These are phyloP conservation scores for Fagus crenata DNA, from an alignment of 306 rosid genomes.

Conservation along the genomic window DNA sequence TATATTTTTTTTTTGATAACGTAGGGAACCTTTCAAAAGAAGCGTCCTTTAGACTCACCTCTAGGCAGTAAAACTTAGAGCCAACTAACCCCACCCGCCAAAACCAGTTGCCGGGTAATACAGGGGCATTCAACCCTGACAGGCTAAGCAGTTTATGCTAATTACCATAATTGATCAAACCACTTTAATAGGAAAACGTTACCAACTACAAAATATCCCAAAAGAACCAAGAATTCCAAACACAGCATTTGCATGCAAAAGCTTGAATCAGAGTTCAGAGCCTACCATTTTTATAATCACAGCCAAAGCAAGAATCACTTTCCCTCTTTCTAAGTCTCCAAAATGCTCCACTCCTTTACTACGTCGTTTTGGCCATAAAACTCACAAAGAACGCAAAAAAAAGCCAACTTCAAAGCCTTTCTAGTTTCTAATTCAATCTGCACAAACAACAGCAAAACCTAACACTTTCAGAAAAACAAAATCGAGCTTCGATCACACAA, in stretches of 20 bases:
- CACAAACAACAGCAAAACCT: conserved; percentile 1
- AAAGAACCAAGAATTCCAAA: background rate
- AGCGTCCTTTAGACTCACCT: too few relatives aligned
- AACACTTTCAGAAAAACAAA: conserved; percentile 6
- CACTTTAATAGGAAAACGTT: background rate
- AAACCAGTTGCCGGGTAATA: too few relatives aligned
- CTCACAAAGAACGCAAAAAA: conserved; percentile 24
- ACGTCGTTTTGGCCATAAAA: conserved; percentile 16
- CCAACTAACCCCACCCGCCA: too few relatives aligned
- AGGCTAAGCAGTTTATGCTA: too few relatives aligned
- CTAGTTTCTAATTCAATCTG: conserved; percentile 26
- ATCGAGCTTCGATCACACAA: conserved; percentile 25
- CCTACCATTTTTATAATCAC: conserved; percentile 46
- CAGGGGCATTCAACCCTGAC: too few relatives aligned
- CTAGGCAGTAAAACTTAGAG: too few relatives aligned
- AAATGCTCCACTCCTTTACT: conserved; percentile 24
- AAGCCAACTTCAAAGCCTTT: conserved; percentile 14
- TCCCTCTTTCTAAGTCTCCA: conserved; percentile 16
- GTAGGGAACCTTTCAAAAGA: too few relatives aligned
- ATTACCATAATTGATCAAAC: background rate
- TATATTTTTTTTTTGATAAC: too few relatives aligned
- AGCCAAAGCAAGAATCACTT: conserved; percentile 15
- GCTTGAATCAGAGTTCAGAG: conserved; percentile 21
- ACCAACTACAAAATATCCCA: conserved; percentile 1
- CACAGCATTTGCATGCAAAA: conserved; percentile 27